Evolutionary conservation across 345 rosid genomes (phyloP).

Genomic region (Eucalyptus tenuipes): DNA sequence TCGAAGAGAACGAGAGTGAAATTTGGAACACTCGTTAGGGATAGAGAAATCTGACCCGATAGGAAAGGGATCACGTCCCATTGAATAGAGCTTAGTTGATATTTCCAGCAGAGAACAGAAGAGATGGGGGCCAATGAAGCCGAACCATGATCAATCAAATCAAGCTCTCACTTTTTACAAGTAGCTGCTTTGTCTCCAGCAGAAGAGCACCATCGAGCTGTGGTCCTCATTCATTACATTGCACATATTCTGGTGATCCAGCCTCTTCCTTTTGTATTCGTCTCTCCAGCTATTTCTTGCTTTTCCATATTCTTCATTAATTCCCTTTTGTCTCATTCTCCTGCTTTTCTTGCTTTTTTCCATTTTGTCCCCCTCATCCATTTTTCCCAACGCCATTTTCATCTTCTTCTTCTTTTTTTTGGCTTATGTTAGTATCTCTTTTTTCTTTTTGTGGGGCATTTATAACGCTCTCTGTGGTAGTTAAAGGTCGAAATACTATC

Average conservation of each 20-base stretch:
- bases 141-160: slow-evolving; percentile 13
- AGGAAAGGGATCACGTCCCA: background rate
- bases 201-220: background rate
- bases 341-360: background rate
- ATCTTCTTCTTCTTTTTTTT: background rate
- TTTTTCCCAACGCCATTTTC: background rate
- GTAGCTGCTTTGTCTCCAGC: background rate
- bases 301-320: background rate
- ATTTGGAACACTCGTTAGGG: rapidly evolving
- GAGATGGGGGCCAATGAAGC: background rate
- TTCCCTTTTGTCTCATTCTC: slow-evolving; percentile 6
- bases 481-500: too few relatives aligned
- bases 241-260: background rate
- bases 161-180: background rate
- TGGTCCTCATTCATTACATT: background rate
- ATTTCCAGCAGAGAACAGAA: background rate
- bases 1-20: background rate
- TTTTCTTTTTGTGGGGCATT: background rate
- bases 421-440: background rate
- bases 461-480: too few relatives aligned
- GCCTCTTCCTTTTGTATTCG: background rate
- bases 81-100: rapidly evolving
- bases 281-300: background rate
- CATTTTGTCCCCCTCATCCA: background rate
- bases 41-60: background rate